Evolutionary conservation across 345 rosid species (phyloP).

Genomic region (Arabis alpina): DNA sequence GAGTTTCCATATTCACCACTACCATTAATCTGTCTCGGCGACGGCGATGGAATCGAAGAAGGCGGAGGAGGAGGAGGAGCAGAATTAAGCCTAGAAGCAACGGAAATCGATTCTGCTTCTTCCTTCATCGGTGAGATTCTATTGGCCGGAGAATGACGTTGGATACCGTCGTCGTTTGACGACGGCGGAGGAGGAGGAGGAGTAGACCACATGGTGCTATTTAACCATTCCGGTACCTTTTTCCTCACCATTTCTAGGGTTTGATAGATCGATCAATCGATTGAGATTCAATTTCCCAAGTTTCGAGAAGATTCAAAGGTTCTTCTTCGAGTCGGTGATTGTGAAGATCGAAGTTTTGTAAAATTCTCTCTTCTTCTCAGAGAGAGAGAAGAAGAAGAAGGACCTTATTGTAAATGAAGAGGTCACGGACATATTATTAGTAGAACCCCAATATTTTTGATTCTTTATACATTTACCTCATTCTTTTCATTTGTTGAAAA

Average conservation of each 20-base stretch:
- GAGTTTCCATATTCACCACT: slow-evolving; percentile 51
- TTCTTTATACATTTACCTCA: slow-evolving; percentile 8
- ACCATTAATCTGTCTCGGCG: slow-evolving; percentile 40
- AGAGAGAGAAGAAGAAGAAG: background rate
- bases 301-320: slow-evolving; percentile 6
- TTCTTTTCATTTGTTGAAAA: background rate
- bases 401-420: slow-evolving; percentile 18
- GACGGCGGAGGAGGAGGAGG: slow-evolving; percentile 34
- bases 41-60: slow-evolving; percentile 50
- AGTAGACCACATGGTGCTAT: slow-evolving; percentile 89
- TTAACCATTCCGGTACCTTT: slow-evolving; percentile 96
- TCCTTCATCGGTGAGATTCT: slow-evolving; percentile 40
- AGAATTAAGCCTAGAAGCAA: slow-evolving; percentile 47
- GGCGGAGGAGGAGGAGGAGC: slow-evolving; percentile 41
- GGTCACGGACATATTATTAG: background rate
- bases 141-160: slow-evolving; percentile 41
- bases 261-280: slow-evolving; percentile 32
- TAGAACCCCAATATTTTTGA: slow-evolving; percentile 8
- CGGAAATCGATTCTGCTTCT: slow-evolving; percentile 53
- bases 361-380: slow-evolving; percentile 1
- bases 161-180: slow-evolving; percentile 49
- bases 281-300: slow-evolving; percentile 5
- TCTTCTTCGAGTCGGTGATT: slow-evolving; percentile 39
- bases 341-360: slow-evolving; percentile 22
- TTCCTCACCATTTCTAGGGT: slow-evolving; percentile 70